Conservation (phyloP, 768 basidiomycete genomes). For the Arthromyces matolae region DNA sequence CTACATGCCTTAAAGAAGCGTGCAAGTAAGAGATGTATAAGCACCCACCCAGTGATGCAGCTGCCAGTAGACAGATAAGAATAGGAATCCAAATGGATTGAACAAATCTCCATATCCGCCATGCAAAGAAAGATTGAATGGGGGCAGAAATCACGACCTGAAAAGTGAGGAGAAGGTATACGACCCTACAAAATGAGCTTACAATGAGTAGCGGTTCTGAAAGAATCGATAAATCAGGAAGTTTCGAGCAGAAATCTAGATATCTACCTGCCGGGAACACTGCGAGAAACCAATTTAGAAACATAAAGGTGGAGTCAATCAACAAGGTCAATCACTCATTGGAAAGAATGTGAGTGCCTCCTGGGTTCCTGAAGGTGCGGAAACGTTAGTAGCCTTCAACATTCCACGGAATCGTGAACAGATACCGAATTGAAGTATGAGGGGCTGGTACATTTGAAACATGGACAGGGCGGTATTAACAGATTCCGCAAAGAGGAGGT, state of each 20-base stretch:
- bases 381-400: neutral
- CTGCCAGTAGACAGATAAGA: constrained; percentile 11
- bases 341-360: constrained; percentile 7
- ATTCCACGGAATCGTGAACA: neutral
- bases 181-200: neutral
- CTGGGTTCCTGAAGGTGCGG: neutral
- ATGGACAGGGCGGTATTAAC: constrained; percentile 20
- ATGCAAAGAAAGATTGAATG: constrained; percentile 22
- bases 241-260: neutral
- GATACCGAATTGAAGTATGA: constrained; percentile 21
- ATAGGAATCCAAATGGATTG: constrained; percentile 14
- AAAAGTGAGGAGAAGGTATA: neutral
- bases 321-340: neutral
- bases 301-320: too few relatives aligned
- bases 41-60: neutral
- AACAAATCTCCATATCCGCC: constrained; percentile 18
- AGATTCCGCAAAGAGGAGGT: constrained; percentile 23
- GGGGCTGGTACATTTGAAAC: constrained; percentile 21
- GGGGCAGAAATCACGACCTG: constrained; percentile 21
- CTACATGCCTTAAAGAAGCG: too few relatives aligned
- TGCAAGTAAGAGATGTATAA: too few relatives aligned
- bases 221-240: neutral
- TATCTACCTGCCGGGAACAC: neutral
- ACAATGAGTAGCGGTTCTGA: constrained; percentile 17
- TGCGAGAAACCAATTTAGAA: neutral